These are phyloP conservation scores for Ciborinia camelliae DNA, from an alignment of 2,329 filamentous ascomycete genomes.

Conservation along the genomic window DNA sequence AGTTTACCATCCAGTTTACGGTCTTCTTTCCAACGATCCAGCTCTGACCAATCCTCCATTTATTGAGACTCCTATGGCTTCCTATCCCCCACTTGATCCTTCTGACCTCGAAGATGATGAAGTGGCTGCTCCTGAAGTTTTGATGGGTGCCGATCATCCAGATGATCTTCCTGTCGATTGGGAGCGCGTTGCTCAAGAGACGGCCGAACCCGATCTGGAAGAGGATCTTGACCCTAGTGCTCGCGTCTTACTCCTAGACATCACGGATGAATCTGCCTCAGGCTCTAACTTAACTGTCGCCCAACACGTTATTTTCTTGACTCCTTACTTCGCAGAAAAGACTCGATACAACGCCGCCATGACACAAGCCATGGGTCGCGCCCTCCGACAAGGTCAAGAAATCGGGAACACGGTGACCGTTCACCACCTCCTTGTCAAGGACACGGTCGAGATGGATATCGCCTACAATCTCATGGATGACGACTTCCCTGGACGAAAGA, in stretches of 20 bases:
- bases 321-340: conserved; percentile 47
- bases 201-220: conserved; percentile 36
- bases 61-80: neutral
- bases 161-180: neutral
- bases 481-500: neutral
- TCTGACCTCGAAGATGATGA: neutral
- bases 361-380: conserved; percentile 61
- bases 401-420: neutral
- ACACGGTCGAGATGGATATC: conserved; percentile 5
- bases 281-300: conserved; percentile 61
- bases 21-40: neutral
- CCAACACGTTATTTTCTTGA: conserved; percentile 62
- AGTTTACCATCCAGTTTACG: no score
- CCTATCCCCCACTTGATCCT: neutral
- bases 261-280: conserved; percentile 54
- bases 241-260: conserved; percentile 53
- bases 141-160: neutral
- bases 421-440: conserved; percentile 1
- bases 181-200: neutral
- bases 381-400: conserved; percentile 54
- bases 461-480: neutral
- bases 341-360: conserved; percentile 53
- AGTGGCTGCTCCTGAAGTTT: neutral
- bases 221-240: neutral
- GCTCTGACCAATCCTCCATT: neutral